Evolutionary conservation across 495 filamentous ascomycete genomes (phyloP).

Genomic region (Xylaria intraflava): DNA sequence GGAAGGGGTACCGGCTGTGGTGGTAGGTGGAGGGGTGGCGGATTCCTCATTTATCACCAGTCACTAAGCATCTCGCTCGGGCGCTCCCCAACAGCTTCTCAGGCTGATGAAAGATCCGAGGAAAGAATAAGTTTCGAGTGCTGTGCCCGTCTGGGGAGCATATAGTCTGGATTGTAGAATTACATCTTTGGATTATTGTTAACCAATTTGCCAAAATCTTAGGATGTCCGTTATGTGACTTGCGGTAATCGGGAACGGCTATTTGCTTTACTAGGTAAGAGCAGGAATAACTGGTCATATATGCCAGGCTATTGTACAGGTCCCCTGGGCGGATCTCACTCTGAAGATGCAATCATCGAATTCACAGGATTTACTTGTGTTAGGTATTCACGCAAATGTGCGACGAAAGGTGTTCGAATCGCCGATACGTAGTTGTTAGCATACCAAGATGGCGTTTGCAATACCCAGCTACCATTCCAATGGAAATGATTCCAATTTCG

Average conservation of each 20-base stretch:
- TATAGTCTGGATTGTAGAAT: constrained; percentile 1
- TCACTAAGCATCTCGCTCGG: neutral
- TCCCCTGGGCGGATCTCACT: too few relatives aligned
- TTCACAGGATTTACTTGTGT: too few relatives aligned
- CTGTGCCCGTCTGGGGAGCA: neutral
- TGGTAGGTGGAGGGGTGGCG: neutral
- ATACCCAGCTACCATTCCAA: too few relatives aligned
- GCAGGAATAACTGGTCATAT: too few relatives aligned
- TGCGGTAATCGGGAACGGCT: neutral
- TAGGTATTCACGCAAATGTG: too few relatives aligned
- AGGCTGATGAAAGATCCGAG: neutral
- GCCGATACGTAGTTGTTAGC: too few relatives aligned
- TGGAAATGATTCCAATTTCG: too few relatives aligned
- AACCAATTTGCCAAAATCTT: neutral
- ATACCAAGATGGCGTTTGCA: too few relatives aligned
- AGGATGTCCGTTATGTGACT: neutral
- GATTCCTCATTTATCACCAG: neutral
- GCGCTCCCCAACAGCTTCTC: neutral
- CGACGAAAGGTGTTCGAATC: too few relatives aligned
- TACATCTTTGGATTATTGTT: neutral
- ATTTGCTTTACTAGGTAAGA: too few relatives aligned
- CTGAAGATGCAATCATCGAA: too few relatives aligned
- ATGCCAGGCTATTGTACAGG: too few relatives aligned
- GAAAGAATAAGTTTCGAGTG: neutral
- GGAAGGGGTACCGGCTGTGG: neutral